Evolutionary conservation across 352 stramenopile species (phyloP).

Genomic region (Thraustotheca clavata): DNA sequence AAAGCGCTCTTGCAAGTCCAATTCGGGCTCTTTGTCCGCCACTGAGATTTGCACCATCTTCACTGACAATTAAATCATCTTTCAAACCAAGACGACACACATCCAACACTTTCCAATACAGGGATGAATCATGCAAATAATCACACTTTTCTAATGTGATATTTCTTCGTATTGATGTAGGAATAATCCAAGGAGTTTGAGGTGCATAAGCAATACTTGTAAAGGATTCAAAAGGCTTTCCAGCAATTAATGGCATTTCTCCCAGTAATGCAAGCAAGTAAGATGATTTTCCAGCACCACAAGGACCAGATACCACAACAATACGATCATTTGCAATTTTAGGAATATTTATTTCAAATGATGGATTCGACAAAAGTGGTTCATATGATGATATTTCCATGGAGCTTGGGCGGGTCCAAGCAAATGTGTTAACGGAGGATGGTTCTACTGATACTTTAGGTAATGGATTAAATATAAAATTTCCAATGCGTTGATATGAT

Average conservation of each 20-base stretch:
- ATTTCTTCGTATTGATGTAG: constrained; percentile 47
- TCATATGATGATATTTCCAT: neutral
- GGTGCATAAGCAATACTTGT: constrained; percentile 49
- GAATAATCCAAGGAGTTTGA: constrained; percentile 73
- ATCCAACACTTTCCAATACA: constrained; percentile 44
- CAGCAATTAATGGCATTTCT: constrained; percentile 24
- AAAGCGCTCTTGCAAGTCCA: constrained; percentile 77
- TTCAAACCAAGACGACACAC: constrained; percentile 45
- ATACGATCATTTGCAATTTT: neutral
- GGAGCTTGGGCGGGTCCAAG: constrained; percentile 26
- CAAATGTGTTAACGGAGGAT: constrained; percentile 18
- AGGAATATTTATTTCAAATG: neutral
- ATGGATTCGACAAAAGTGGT: neutral
- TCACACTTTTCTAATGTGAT: constrained; percentile 40
- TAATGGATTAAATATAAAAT: constrained; percentile 45
- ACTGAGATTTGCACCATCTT: constrained; percentile 79
- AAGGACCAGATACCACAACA: constrained; percentile 22
- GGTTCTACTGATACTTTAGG: neutral
- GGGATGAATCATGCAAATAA: constrained; percentile 27
- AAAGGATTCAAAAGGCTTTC: constrained; percentile 18
- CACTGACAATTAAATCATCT: constrained; percentile 55
- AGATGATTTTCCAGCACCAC: constrained; percentile 34
- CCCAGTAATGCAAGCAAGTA: constrained; percentile 33
- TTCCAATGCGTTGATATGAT: constrained; percentile 63
- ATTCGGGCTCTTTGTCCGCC: constrained; percentile 76